Evolutionary conservation across 2,329 filamentous ascomycete species (phyloP).

Genomic region (Paecilomyces fulvus): DNA sequence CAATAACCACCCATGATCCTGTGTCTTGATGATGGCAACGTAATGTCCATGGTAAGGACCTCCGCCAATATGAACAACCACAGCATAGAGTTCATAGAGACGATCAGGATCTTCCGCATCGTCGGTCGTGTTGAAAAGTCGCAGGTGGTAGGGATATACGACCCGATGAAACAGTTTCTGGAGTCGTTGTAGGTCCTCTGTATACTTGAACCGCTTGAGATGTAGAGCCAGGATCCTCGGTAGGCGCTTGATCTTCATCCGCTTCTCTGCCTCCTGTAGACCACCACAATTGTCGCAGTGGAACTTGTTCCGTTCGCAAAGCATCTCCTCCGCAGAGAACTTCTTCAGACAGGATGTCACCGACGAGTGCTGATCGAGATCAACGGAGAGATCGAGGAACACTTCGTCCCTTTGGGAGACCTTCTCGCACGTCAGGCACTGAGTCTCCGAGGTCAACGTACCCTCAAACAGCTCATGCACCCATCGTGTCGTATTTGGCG

Average conservation of each 20-base stretch:
- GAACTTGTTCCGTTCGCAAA: slow-evolving; percentile 97
- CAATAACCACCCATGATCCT: slow-evolving; percentile 88
- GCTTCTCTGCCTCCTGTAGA: slow-evolving; percentile 93
- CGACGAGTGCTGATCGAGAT: slow-evolving; percentile 88
- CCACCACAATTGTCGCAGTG: slow-evolving; percentile 97
- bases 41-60: slow-evolving; percentile 98
- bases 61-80: slow-evolving; percentile 93
- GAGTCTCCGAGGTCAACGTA: slow-evolving; percentile 87
- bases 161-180: slow-evolving; percentile 97
- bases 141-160: slow-evolving; percentile 91
- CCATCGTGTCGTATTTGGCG: slow-evolving; percentile 69
- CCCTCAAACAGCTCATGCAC: slow-evolving; percentile 97
- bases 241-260: slow-evolving; percentile 96
- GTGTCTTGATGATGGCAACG: slow-evolving; percentile 94
- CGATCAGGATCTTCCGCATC: slow-evolving; percentile 89
- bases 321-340: slow-evolving; percentile 96
- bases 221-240: slow-evolving; percentile 88
- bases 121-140: slow-evolving; percentile 95
- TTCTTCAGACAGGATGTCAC: slow-evolving; percentile 92
- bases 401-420: slow-evolving; percentile 91
- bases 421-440: slow-evolving; percentile 93
- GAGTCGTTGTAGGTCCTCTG: slow-evolving; percentile 83
- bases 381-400: slow-evolving; percentile 91
- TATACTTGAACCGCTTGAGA: slow-evolving; percentile 96
- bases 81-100: slow-evolving; percentile 91